Conservation (phyloP, 495 filamentous ascomycete genomes). For the Aspergillus bridgeri region DNA sequence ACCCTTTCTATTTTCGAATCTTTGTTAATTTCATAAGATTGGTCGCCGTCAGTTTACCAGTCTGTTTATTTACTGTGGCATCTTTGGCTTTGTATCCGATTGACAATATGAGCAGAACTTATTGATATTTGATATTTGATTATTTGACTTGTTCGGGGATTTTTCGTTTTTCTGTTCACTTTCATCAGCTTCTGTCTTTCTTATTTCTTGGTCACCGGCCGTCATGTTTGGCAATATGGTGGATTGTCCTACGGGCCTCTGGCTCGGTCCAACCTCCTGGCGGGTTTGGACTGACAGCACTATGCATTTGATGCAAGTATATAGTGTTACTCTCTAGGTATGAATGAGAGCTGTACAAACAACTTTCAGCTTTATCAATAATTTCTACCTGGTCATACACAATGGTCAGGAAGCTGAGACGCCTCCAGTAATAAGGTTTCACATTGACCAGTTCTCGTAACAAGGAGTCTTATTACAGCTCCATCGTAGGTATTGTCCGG, state of each 20-base stretch:
- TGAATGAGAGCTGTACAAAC: not conserved
- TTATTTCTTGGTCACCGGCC: not conserved
- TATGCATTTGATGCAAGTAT: not conserved
- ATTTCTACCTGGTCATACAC: too few species aligned
- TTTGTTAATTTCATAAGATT: slow-evolving; percentile 1
- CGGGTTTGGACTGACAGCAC: not conserved
- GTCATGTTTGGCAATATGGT: not conserved
- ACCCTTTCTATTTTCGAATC: not conserved
- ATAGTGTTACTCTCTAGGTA: not conserved
- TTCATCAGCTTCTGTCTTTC: not conserved
- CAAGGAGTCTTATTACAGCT: too few species aligned
- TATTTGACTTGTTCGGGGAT: not conserved
- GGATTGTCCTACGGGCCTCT: not conserved
- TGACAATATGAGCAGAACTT: not conserved
- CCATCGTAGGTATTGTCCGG: too few species aligned
- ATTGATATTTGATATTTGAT: too few species aligned
- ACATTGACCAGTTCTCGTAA: too few species aligned
- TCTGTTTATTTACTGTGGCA: slow-evolving; percentile 1
- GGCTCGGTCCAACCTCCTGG: not conserved
- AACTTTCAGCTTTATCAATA: too few species aligned
- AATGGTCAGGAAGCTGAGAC: too few species aligned
- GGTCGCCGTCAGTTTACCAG: not conserved
- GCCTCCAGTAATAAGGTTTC: too few species aligned
- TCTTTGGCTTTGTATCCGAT: not conserved
- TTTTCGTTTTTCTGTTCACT: not conserved